Evolutionary conservation across 768 basidiomycete genomes (phyloP).

Genomic region (Kwoniella botswanensis): DNA sequence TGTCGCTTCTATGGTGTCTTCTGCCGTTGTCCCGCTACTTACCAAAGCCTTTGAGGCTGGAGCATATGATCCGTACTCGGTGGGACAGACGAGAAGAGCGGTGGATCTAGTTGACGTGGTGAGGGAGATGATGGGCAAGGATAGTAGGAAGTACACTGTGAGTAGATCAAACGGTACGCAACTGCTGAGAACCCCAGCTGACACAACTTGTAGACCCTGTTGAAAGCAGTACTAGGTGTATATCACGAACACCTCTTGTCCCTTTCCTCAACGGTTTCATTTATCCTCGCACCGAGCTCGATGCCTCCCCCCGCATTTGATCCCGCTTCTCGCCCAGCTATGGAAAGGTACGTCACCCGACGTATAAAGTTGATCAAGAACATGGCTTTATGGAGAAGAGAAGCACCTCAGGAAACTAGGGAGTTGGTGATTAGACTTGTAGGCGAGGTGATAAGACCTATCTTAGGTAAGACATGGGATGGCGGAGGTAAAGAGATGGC

Average conservation of each 20-base stretch:
- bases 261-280: slow-evolving; percentile 52
- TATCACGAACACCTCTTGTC: slow-evolving; percentile 63
- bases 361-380: slow-evolving; percentile 75
- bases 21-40: slow-evolving; percentile 75
- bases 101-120: slow-evolving; percentile 81
- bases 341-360: slow-evolving; percentile 71
- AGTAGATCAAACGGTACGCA: slow-evolving; percentile 44
- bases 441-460: slow-evolving; percentile 66
- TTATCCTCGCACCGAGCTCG: slow-evolving; percentile 28
- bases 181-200: slow-evolving; percentile 1
- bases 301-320: slow-evolving; percentile 66
- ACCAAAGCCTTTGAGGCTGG: slow-evolving; percentile 77
- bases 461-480: slow-evolving; percentile 81
- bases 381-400: slow-evolving; percentile 76
- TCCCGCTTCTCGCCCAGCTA: slow-evolving; percentile 74
- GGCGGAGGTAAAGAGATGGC: slow-evolving; percentile 76
- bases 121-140: slow-evolving; percentile 72
- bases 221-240: slow-evolving; percentile 64
- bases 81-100: slow-evolving; percentile 66
- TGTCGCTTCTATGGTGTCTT: slow-evolving; percentile 84
- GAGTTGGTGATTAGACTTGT: slow-evolving; percentile 67
- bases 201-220: slow-evolving; percentile 59
- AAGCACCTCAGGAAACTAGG: slow-evolving; percentile 67
- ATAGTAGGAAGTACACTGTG: slow-evolving; percentile 60
- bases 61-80: slow-evolving; percentile 80